A percentile compares a stretch with the other conserved stretches of the same genome.
phyloP scores from a whole-genome alignment of 129 eudicot genomes.

The Daucus carota region DNA sequence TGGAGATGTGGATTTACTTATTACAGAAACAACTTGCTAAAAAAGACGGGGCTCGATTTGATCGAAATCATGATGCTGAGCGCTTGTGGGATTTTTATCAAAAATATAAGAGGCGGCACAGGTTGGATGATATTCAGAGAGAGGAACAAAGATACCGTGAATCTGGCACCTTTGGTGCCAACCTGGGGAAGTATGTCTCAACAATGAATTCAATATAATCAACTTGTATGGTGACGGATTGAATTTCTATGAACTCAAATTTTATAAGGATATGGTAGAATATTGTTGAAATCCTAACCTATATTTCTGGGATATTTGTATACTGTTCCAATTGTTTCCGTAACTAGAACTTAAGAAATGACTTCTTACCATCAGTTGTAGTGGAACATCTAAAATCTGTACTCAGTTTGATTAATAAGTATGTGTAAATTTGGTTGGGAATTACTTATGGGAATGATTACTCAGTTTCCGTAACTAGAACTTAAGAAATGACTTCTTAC shows the following conservation, averaged over 20 bases:
- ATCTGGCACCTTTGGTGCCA: constrained; percentile 72
- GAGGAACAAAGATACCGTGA: constrained; percentile 76
- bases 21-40: constrained; percentile 88
- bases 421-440: not conserved
- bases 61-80: constrained; percentile 75
- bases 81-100: constrained; percentile 81
- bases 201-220: not conserved
- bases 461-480: too few species aligned
- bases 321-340: not conserved
- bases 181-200: constrained; percentile 55
- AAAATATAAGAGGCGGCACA: constrained; percentile 64
- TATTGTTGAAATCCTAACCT: not conserved
- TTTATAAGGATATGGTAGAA: not conserved
- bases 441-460: not conserved
- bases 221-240: not conserved
- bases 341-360: not conserved
- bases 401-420: not conserved
- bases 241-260: not conserved
- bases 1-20: constrained; percentile 1
- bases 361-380: not conserved
- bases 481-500: too few species aligned
- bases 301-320: not conserved
- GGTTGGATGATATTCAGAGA: constrained; percentile 73
- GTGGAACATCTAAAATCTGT: not conserved
- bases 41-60: constrained; percentile 71